A percentile compares a stretch with the other conserved stretches of the same genome.
Conservation (phyloP, 1,139 yeast species). For the Petasospora rhodanensis region DNA sequence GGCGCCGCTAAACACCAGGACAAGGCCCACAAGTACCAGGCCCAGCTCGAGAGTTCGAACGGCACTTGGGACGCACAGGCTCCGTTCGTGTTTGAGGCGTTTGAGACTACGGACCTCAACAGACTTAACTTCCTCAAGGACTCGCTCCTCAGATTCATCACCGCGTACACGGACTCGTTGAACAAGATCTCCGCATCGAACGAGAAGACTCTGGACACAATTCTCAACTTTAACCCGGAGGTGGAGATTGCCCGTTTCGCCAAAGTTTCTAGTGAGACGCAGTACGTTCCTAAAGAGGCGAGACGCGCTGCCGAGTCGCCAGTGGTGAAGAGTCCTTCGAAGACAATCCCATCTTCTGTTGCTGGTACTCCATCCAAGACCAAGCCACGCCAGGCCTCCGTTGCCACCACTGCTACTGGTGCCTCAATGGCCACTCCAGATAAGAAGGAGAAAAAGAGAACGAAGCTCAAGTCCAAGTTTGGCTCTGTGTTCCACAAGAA, state of each 20-base stretch:
- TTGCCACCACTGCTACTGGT: conserved; percentile 22
- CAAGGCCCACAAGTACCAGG: conserved; percentile 21
- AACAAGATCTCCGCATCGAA: conserved; percentile 44
- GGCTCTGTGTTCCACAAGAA: conserved; percentile 81
- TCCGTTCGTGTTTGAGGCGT: conserved; percentile 69
- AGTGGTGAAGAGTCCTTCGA: conserved; percentile 9
- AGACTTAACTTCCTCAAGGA: conserved; percentile 69
- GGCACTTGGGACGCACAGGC: conserved; percentile 69
- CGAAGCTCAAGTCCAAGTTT: conserved; percentile 64
- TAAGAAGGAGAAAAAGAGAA: conserved; percentile 24
- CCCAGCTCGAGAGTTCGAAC: conserved; percentile 21
- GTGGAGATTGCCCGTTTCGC: conserved; percentile 57
- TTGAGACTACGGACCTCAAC: conserved; percentile 67
- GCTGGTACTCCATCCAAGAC: conserved; percentile 7
- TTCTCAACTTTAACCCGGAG: conserved; percentile 56
- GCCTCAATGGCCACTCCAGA: conserved; percentile 13
- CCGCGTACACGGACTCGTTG: conserved; percentile 48
- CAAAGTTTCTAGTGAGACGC: conserved; percentile 33
- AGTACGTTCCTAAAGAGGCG: conserved; percentile 21
- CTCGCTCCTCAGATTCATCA: conserved; percentile 63
- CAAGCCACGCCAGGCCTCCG: conserved; percentile 20
- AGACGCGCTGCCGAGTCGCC: conserved; percentile 27
- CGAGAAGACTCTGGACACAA: conserved; percentile 63
- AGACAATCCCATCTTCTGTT: neutral
- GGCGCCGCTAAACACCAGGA: conserved; percentile 22